phyloP scores from a whole-genome alignment of 75 land plant species.

The Cryptomeria japonica region DNA sequence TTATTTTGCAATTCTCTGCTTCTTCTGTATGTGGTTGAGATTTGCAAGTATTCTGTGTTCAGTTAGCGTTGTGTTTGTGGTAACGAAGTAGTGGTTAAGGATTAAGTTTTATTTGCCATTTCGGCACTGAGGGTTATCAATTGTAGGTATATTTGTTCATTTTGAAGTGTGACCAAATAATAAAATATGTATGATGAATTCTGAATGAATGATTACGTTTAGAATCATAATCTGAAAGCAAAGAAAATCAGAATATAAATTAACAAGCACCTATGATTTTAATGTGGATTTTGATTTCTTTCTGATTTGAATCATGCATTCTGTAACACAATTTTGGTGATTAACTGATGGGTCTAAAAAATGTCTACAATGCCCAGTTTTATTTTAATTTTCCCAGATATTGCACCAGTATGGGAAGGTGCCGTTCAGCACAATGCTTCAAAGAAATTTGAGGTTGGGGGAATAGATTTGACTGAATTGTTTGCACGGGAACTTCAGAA shows the following conservation, averaged over 20 bases:
- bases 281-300: neutral
- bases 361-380: slow-evolving; percentile 9
- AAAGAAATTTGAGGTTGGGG: slow-evolving; percentile 92
- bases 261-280: neutral
- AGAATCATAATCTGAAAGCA: neutral
- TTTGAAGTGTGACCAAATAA: neutral
- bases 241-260: neutral
- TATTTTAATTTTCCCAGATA: slow-evolving; percentile 65
- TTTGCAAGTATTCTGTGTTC: neutral
- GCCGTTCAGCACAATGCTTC: slow-evolving; percentile 98
- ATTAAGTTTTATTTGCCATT: neutral
- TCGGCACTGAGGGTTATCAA: neutral
- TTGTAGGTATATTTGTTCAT: neutral
- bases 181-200: neutral
- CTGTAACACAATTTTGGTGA: neutral
- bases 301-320: neutral
- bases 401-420: slow-evolving; percentile 99
- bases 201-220: neutral
- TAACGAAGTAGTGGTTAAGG: neutral
- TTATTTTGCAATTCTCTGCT: neutral
- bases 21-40: neutral
- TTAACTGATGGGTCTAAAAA: slow-evolving; percentile 12
- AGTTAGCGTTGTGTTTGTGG: slow-evolving; percentile 6
- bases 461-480: slow-evolving; percentile 82
- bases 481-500: slow-evolving; percentile 67